Conservation (phyloP, 768 basidiomycete species). For the Leccinum arenicola region DNA sequence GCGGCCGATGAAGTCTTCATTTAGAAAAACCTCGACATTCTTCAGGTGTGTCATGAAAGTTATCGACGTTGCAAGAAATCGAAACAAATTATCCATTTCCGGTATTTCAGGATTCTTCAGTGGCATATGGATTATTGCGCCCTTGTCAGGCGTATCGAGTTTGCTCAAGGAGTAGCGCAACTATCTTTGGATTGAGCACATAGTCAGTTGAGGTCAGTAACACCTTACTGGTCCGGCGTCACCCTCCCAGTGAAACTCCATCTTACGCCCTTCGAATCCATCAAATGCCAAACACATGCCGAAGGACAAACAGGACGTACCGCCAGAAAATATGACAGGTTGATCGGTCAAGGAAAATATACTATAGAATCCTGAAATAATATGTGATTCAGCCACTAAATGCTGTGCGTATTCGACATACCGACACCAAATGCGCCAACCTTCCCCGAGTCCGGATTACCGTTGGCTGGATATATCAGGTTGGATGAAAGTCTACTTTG, state of each 20-base stretch:
- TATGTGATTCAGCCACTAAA: not conserved
- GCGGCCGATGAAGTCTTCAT: conserved; percentile 63
- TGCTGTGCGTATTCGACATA: conserved; percentile 24
- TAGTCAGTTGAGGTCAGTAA: not conserved
- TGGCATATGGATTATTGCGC: conserved; percentile 84
- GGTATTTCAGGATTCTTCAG: conserved; percentile 78
- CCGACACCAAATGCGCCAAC: conserved; percentile 91
- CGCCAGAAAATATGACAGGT: conserved; percentile 73
- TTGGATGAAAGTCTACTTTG: not conserved
- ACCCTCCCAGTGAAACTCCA: conserved; percentile 94
- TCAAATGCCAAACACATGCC: conserved; percentile 11
- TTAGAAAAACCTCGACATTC: conserved; percentile 74
- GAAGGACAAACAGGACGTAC: conserved; percentile 31
- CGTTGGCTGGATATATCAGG: conserved; percentile 55
- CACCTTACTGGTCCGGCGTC: conserved; percentile 54
- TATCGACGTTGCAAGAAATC: conserved; percentile 85
- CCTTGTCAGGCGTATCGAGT: conserved; percentile 41
- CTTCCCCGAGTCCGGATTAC: conserved; percentile 92
- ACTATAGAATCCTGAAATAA: conserved; percentile 61
- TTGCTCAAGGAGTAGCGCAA: conserved; percentile 62
- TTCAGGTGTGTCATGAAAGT: conserved; percentile 84
- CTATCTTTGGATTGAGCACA: conserved; percentile 32
- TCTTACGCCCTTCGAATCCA: conserved; percentile 63
- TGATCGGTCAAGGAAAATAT: conserved; percentile 78
- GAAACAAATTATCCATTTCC: conserved; percentile 74